Evolutionary conservation across 2,329 filamentous ascomycete species (phyloP), one percentile per base, ranked within the genome.

Genomic region (Incumbomyces lentus): DNA sequence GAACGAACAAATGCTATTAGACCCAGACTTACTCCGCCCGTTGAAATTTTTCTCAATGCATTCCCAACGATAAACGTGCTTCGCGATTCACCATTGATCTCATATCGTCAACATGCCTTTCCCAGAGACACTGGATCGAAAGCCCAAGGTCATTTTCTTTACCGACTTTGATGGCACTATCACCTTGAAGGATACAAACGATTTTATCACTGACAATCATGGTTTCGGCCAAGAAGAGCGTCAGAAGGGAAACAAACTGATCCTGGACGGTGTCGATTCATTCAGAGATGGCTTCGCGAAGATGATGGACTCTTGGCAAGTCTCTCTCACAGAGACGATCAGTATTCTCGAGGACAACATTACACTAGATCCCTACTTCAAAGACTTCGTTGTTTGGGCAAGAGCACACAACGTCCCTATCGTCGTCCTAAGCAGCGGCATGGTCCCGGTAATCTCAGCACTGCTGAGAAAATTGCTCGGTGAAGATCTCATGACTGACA

Each of bases 131-230:
- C 55, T 73, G 56, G 60, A 65, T 50, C 67, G 63, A 48, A 80
- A 84, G 63, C 89, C 89, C 43, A 84, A 87, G 68, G 85, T 86
- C 72, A 89, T 98, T 72, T 95, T 98, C 77, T 96, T 96, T 73
- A 95, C 89, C 57, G 92, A 98, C 70, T 96, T 96, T 63, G 92
- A 98, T 68, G 92, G 92, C 60, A 96, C 89, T 45, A 90, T 95
- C 63, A 95, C 90, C 40, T 75, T 80, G 48, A 71, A 78, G 60
- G 79, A 83, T 65, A 74, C 75, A 68, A 82, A 83, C 72, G 79
- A 83, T 62, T 80, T 69, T 59, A 71, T 83, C 69, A 95, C 89
- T 48, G 92, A 96, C 71, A 92, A 86, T 67, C 76, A 95, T 51
- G 92, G 92, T 52, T 95, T 82, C 62, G 92, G 92, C 42, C 61